Conservation (phyloP, 495 filamentous ascomycete genomes). For the Penicillium angulare region DNA sequence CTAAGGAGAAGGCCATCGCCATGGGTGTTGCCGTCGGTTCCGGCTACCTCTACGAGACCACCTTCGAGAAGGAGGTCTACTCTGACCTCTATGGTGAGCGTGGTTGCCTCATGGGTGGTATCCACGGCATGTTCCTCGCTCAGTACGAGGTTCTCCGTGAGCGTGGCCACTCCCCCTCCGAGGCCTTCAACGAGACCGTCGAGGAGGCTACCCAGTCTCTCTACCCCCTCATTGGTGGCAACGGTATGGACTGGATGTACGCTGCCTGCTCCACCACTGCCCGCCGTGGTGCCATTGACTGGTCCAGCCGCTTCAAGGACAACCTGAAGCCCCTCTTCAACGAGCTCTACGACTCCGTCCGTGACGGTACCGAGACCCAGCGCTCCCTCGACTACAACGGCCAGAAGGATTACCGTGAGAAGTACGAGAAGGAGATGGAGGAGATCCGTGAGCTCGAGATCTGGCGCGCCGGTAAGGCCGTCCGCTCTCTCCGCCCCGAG, state of each 20-base stretch:
- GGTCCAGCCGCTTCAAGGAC: slow-evolving; percentile 92
- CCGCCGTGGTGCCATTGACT: slow-evolving; percentile 97
- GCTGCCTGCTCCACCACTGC: slow-evolving; percentile 98
- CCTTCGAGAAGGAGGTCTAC: slow-evolving; percentile 99
- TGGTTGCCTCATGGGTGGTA: slow-evolving; percentile 99
- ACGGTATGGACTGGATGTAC: slow-evolving; percentile 99
- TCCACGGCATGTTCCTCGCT: slow-evolving; percentile 99
- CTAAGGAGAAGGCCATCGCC: slow-evolving; percentile 96
- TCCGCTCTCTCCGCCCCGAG: slow-evolving; percentile 86
- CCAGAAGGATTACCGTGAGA: slow-evolving; percentile 90
- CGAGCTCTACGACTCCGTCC: slow-evolving; percentile 88
- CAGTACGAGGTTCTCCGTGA: slow-evolving; percentile 99
- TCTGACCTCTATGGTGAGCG: slow-evolving; percentile 99
- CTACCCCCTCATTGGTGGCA: slow-evolving; percentile 91
- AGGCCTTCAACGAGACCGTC: slow-evolving; percentile 99
- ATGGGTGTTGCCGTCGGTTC: slow-evolving; percentile 94
- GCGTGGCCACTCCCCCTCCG: slow-evolving; percentile 91
- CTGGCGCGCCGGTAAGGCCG: slow-evolving; percentile 97
- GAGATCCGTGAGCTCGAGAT: slow-evolving; percentile 97
- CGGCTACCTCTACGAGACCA: slow-evolving; percentile 99
- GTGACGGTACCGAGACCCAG: slow-evolving; percentile 86
- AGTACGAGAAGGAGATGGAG: slow-evolving; percentile 93
- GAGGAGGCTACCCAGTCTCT: slow-evolving; percentile 98
- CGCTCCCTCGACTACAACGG: slow-evolving; percentile 93
- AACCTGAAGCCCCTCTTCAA: slow-evolving; percentile 98